A percentile compares a stretch with the other conserved stretches of the same genome.
These are phyloP conservation scores for Rhodamnia argentea DNA, from an alignment of 345 rosid species.

Conservation along the genomic window DNA sequence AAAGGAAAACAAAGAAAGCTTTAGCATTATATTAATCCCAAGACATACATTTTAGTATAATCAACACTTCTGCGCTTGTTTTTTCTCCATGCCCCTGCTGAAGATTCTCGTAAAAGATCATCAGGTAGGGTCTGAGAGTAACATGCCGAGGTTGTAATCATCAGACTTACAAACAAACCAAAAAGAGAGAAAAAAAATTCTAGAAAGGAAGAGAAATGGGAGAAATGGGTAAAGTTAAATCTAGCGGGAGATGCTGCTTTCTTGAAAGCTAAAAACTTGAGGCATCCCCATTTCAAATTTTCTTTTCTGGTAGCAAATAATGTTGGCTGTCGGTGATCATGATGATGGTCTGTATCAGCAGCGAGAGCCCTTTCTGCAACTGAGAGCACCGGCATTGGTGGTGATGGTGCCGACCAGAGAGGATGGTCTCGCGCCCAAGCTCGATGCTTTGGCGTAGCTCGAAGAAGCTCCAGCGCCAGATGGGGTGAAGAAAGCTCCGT, in stretches of 20 bases:
- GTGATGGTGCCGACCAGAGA: constrained; percentile 55
- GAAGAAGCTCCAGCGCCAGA: constrained; percentile 65
- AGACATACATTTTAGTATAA: not conserved
- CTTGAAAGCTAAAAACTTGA: not conserved
- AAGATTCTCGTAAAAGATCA: constrained; percentile 24
- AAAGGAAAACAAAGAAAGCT: not conserved
- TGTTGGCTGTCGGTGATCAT: not conserved
- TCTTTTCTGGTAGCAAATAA: not conserved
- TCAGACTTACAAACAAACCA: not conserved
- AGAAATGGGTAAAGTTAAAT: not conserved
- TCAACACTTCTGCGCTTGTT: constrained; percentile 42
- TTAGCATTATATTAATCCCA: not conserved
- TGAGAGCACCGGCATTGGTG: constrained; percentile 42
- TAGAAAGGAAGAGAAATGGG: not conserved
- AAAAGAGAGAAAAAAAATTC: not conserved
- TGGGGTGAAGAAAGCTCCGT: constrained; percentile 62
- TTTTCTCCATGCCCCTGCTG: constrained; percentile 16
- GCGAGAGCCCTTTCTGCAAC: constrained; percentile 48
- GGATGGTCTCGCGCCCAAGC: constrained; percentile 71
- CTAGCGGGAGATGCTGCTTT: not conserved
- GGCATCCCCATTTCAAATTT: not conserved
- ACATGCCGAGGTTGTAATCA: constrained; percentile 53
- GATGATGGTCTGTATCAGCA: constrained; percentile 34
- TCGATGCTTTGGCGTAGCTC: constrained; percentile 69
- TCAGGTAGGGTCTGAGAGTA: constrained; percentile 15